Conservation (phyloP, 2,329 filamentous ascomycete species). For the Hypoxylon sp. region DNA sequence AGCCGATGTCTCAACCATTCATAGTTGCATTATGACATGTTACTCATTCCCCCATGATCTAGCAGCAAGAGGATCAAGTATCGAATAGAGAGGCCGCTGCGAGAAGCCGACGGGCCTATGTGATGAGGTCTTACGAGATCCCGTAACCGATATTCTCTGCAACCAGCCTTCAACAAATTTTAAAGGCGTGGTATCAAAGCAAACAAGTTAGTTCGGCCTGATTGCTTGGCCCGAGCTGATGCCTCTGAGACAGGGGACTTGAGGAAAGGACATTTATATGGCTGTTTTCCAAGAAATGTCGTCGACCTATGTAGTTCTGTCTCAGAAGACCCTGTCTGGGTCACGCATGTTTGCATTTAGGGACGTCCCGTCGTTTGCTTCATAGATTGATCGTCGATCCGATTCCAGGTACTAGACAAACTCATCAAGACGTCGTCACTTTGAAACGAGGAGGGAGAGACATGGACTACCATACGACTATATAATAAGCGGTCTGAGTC, state of each 20-base stretch:
- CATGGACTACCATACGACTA: neutral
- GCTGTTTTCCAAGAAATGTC: too few relatives aligned
- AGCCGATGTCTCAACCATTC: too few relatives aligned
- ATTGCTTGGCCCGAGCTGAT: neutral
- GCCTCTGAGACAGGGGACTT: neutral
- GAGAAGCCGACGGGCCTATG: too few relatives aligned
- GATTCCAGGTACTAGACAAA: neutral
- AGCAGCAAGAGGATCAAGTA: too few relatives aligned
- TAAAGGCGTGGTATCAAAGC: slow-evolving; percentile 10
- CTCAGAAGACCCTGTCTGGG: slow-evolving; percentile 8
- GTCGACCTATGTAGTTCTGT: neutral
- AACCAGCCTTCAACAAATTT: neutral
- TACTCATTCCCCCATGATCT: too few relatives aligned
- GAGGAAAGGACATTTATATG: neutral
- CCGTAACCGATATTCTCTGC: neutral
- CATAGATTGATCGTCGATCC: neutral
- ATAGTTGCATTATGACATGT: too few relatives aligned
- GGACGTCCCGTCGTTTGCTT: slow-evolving; percentile 26
- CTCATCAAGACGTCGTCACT: slow-evolving; percentile 3
- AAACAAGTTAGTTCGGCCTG: slow-evolving; percentile 7
- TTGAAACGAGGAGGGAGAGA: neutral
- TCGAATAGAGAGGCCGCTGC: too few relatives aligned
- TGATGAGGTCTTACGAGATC: too few relatives aligned
- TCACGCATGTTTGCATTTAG: slow-evolving; percentile 26
- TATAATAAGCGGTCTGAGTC: neutral